These are phyloP conservation scores for Saussurea involucrata DNA, from an alignment of 129 eudicot genomes.

Conservation along the genomic window DNA sequence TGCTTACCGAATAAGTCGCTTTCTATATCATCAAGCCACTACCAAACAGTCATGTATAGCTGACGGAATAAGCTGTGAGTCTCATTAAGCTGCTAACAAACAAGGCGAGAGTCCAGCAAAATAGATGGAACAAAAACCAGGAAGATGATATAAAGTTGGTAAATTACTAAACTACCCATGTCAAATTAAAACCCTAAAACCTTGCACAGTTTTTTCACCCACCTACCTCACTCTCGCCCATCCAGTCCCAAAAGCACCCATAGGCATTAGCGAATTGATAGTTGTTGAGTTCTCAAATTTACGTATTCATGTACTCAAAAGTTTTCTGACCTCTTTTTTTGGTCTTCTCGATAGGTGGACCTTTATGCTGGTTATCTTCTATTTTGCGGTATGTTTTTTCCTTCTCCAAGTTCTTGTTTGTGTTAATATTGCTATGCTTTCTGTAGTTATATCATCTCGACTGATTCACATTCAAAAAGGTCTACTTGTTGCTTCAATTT, in stretches of 20 bases:
- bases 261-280: not conserved
- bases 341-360: slow-evolving; percentile 77
- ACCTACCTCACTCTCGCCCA: not conserved
- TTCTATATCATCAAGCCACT: no score
- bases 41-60: no score
- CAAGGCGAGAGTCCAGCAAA: not conserved
- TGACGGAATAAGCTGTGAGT: not conserved
- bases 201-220: not conserved
- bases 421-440: not conserved
- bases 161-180: not conserved
- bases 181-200: not conserved
- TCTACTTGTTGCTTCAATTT: not conserved
- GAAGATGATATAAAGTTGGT: not conserved
- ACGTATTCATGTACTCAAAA: slow-evolving; percentile 17
- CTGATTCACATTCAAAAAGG: not conserved
- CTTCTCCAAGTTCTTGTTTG: not conserved
- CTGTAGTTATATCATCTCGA: not conserved
- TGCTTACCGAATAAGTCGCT: no score
- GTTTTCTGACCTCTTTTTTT: slow-evolving; percentile 25
- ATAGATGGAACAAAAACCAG: not conserved
- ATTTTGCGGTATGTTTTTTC: slow-evolving; percentile 71
- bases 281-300: not conserved
- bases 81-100: no score
- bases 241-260: not conserved
- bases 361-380: slow-evolving; percentile 62